A percentile compares a stretch with the other conserved stretches of the same genome.
These are phyloP conservation scores for Allantophomopsis lycopodina DNA, from an alignment of 2,329 filamentous ascomycete genomes.

Conservation along the genomic window DNA sequence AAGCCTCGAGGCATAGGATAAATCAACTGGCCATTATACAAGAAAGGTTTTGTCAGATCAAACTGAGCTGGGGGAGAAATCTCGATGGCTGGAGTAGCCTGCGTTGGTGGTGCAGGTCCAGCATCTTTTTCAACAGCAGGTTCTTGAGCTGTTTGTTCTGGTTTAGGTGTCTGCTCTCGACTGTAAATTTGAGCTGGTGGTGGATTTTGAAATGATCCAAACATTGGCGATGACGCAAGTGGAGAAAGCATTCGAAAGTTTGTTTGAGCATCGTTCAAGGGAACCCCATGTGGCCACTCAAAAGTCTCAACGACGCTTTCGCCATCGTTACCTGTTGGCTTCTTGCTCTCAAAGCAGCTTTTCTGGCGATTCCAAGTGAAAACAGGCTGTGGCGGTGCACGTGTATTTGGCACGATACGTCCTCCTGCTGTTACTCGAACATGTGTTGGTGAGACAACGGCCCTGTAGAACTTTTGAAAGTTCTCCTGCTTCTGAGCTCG, in stretches of 20 bases:
- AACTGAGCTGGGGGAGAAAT: slow-evolving; percentile 19
- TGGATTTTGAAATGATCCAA: neutral
- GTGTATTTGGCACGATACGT: slow-evolving; percentile 51
- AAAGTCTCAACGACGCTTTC: neutral
- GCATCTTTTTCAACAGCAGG: neutral
- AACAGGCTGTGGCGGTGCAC: slow-evolving; percentile 18
- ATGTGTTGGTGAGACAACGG: slow-evolving; percentile 53
- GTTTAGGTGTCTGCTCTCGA: neutral
- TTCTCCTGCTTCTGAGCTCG: slow-evolving; percentile 45
- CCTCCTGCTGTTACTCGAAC: slow-evolving; percentile 55
- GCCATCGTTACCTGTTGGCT: neutral
- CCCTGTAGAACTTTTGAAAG: slow-evolving; percentile 55
- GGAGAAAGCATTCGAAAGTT: neutral
- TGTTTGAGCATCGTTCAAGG: neutral
- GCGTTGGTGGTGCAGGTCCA: neutral
- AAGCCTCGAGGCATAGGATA: slow-evolving; percentile 14
- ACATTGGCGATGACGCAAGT: neutral
- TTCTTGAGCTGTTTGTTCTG: neutral
- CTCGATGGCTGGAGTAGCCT: slow-evolving; percentile 9
- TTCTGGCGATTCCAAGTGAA: slow-evolving; percentile 16
- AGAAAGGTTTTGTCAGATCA: slow-evolving; percentile 18
- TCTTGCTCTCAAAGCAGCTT: slow-evolving; percentile 9
- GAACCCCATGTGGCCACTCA: slow-evolving; percentile 1
- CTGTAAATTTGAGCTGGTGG: too few species aligned
- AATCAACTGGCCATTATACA: slow-evolving; percentile 17